Evolutionary conservation across 106 monocot species (phyloP), one percentile per base, ranked within the genome.

Genomic region (Alisma plantagoaquatica): DNA sequence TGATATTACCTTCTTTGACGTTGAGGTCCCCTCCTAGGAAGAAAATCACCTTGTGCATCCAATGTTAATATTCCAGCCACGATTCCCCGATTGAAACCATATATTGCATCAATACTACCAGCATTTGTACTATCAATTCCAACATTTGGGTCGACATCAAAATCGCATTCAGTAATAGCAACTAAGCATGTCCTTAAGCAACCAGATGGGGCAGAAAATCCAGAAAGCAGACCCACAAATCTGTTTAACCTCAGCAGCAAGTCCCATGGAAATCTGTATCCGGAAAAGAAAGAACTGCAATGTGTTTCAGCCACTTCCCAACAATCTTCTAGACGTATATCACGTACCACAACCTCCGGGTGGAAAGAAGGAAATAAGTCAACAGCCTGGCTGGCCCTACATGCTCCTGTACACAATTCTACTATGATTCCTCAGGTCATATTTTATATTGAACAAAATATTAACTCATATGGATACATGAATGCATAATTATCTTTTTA

Each of bases 221-320:
- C 89, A 28, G 69, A 75, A 2, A 85, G 55, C 59, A 88, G 51
- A 3, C 60, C 81, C 33, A 98, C 30, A 42, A 78, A 89, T 46
- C 84, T 71, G 66, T 96, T 65, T 23, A 89, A 53, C 52, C 81
- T 70, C 49, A 89, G 69, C 35, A 74, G 27, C 29, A 92, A 44
- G 77, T 92, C 92, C 22, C 78, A 18, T 1, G 92, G 92, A 47
- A 92, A 92, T 6, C 44, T 70, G 59, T 79, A 83, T 31, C 77
- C 54, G 25, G 92, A 86, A 55, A 86, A 92, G 66, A 92, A 92
- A 29, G 84, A 76, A 66, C 96, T 85, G 47, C 96, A 89, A 51
- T 98, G 89, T 27, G 89, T 98, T 48, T 98, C 89, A 17, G 96
- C 96, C 53, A 98, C 96, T 82, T 98, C 81, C 96, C 96, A 98